Evolutionary conservation across 2,329 filamentous ascomycete species (phyloP).

Genomic region (Monascus ruber): DNA sequence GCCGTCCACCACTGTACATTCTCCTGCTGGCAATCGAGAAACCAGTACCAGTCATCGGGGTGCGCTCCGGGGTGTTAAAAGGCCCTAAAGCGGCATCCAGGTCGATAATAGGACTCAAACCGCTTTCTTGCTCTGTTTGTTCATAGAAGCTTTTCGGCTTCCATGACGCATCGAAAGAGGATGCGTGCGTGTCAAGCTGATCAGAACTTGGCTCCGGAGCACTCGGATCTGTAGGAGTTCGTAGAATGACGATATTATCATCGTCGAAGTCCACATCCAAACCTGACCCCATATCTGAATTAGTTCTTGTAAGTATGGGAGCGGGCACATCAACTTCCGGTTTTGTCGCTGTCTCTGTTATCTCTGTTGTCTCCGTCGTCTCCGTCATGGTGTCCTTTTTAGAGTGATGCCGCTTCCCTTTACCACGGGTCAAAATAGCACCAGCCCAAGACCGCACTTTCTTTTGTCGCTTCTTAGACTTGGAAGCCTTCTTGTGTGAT

Average conservation of each 20-base stretch:
- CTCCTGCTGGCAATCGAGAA: slow-evolving; percentile 31
- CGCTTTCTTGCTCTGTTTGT: slow-evolving; percentile 45
- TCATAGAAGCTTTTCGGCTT: slow-evolving; percentile 35
- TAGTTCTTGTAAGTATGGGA: slow-evolving; percentile 29
- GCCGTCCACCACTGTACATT: slow-evolving; percentile 39
- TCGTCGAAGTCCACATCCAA: slow-evolving; percentile 39
- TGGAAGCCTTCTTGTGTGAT: slow-evolving; percentile 23
- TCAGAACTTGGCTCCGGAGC: slow-evolving; percentile 15
- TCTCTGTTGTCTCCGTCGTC: slow-evolving; percentile 10
- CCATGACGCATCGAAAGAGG: slow-evolving; percentile 27
- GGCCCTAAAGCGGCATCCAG: slow-evolving; percentile 86
- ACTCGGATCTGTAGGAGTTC: slow-evolving; percentile 29
- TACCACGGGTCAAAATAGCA: slow-evolving; percentile 37
- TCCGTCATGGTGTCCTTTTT: slow-evolving; percentile 28
- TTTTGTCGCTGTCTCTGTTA: slow-evolving; percentile 13
- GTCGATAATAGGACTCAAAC: slow-evolving; percentile 74
- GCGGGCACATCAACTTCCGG: slow-evolving; percentile 21
- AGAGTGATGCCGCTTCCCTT: slow-evolving; percentile 33
- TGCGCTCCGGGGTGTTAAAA: slow-evolving; percentile 59
- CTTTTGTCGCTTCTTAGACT: slow-evolving; percentile 48
- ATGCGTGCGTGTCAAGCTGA: slow-evolving; percentile 8
- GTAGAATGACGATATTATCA: slow-evolving; percentile 38
- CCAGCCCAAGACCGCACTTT: slow-evolving; percentile 58
- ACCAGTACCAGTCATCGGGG: slow-evolving; percentile 19
- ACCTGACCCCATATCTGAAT: slow-evolving; percentile 31